Base-by-base conservation (phyloP, 2,329 filamentous ascomycete species). In the Cercospora sesami region DNA sequence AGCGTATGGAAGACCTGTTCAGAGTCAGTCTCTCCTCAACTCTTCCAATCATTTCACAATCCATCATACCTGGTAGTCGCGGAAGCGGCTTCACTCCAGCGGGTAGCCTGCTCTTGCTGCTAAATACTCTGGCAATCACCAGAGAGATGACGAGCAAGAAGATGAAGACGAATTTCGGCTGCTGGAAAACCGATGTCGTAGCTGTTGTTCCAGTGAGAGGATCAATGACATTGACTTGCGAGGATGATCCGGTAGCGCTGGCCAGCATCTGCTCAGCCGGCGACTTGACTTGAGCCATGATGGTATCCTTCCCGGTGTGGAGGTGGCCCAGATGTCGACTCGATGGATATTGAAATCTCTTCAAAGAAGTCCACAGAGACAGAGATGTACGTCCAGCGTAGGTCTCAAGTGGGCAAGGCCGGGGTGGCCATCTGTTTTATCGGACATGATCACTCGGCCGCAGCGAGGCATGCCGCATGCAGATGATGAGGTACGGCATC, bases 1-100 rank as follows among this genome's bases (percentile, higher is more conserved):
- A 55, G 73, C 74, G 55, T 71, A 78, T 12, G 76, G 76, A 55
- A 78, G 72, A 60, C 75, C 74, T 72, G 45, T n/a, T 31, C 23
- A 31, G 10, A 18, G 59, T 65, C 36, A 69, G 58, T 12, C 36
- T 28, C 21, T 5, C 16, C 12, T 55, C 36, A 39, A 6, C 7
- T 30, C 18, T 45, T 30, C 26, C 33, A 39, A 14, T 30, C 8
- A 33, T 10, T 23, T 53, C 3, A 10, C 55, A 4, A 18, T 16
- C 14, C 21, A 39, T 57, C 64, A 36, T 65, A 73, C 73, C 73
- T 67, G 72, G 72, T 30, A 74, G 64, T 69, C 73, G 66, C 36
- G 74, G 74, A 55, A 75, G 68, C 28, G 66, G 69, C 64, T 75
- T 75, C 5, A 73, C 73, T 36, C 74, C 74, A 30, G 71, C 64